Evolutionary conservation across 495 filamentous ascomycete species (phyloP).

Genomic region (Rostrohypoxylon terebratum): DNA sequence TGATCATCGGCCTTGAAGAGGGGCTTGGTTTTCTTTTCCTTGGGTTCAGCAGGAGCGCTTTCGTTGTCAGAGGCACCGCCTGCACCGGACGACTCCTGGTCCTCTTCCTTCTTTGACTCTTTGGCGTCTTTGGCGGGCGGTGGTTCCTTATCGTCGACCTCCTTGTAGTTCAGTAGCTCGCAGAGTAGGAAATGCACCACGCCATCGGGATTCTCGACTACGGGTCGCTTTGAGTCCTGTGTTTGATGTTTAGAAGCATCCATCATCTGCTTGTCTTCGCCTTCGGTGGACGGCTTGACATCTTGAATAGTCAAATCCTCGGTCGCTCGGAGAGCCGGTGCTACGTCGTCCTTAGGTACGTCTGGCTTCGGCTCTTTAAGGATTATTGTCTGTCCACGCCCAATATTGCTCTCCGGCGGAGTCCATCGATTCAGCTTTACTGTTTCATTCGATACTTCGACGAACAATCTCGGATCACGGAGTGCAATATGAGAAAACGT

Average conservation of each 20-base stretch:
- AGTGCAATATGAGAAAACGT: conserved; percentile 85
- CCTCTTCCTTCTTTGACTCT: conserved; percentile 60
- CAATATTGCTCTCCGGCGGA: conserved; percentile 57
- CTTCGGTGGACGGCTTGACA: conserved; percentile 65
- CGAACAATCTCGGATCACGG: conserved; percentile 86
- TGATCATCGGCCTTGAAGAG: conserved; percentile 92
- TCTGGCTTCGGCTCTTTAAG: conserved; percentile 53
- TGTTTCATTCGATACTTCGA: conserved; percentile 90
- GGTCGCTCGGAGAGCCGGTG: conserved; percentile 63
- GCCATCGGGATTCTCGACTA: conserved; percentile 93
- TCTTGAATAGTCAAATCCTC: conserved; percentile 65
- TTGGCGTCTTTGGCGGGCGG: conserved; percentile 61
- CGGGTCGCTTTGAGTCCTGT: conserved; percentile 79
- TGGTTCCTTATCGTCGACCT: conserved; percentile 84
- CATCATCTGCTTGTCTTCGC: conserved; percentile 63
- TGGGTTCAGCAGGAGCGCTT: conserved; percentile 51
- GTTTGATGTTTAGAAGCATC: conserved; percentile 69
- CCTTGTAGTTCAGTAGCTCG: conserved; percentile 90
- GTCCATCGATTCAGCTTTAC: conserved; percentile 76
- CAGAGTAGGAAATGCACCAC: conserved; percentile 97
- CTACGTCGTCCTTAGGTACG: conserved; percentile 54
- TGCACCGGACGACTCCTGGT: conserved; percentile 51
- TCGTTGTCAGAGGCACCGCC: conserved; percentile 42
- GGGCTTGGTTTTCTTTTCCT: conserved; percentile 79
- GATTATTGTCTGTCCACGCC: conserved; percentile 54